A percentile compares a stretch with the other conserved stretches of the same genome.
phyloP scores from a whole-genome alignment of 768 basidiomycete genomes.

The Lanmaoa rubissima region DNA sequence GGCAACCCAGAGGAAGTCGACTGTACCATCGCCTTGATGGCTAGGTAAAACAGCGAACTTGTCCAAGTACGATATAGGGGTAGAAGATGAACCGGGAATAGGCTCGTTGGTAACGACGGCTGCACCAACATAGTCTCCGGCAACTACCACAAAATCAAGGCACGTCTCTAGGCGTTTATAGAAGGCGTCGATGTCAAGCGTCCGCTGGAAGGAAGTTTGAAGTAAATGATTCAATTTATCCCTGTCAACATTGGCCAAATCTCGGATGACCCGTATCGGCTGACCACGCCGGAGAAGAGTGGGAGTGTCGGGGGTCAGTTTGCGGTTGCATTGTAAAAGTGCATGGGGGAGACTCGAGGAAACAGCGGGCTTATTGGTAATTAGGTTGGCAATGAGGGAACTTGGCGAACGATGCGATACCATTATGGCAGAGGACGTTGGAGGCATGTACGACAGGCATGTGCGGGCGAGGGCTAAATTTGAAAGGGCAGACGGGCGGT shows the following conservation, averaged over 20 bases:
- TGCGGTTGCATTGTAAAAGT: constrained; percentile 80
- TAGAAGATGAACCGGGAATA: constrained; percentile 29
- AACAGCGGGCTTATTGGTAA: constrained; percentile 96
- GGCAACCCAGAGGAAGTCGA: constrained; percentile 99
- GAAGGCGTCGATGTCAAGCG: constrained; percentile 69
- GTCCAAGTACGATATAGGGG: constrained; percentile 87
- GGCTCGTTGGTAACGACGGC: constrained; percentile 83
- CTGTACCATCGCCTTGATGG: constrained; percentile 97
- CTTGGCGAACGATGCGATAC: constrained; percentile 96
- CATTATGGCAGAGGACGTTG: constrained; percentile 91
- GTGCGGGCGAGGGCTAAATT: constrained; percentile 83
- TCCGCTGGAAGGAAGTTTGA: constrained; percentile 81
- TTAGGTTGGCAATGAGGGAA: constrained; percentile 93
- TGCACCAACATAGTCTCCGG: constrained; percentile 93
- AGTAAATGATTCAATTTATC: constrained; percentile 75
- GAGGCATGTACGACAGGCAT: constrained; percentile 91
- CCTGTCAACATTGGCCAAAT: constrained; percentile 67
- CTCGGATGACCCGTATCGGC: constrained; percentile 79
- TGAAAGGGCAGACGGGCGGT: constrained; percentile 81
- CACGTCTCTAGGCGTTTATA: constrained; percentile 71
- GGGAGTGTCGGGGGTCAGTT: constrained; percentile 86
- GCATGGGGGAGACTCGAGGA: constrained; percentile 95
- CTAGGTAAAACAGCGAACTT: constrained; percentile 96
- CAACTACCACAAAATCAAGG: constrained; percentile 90
- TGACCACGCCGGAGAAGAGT: constrained; percentile 89